Evolutionary conservation across 2,329 filamentous ascomycete species (phyloP).

Genomic region (Anthostomella pinea): DNA sequence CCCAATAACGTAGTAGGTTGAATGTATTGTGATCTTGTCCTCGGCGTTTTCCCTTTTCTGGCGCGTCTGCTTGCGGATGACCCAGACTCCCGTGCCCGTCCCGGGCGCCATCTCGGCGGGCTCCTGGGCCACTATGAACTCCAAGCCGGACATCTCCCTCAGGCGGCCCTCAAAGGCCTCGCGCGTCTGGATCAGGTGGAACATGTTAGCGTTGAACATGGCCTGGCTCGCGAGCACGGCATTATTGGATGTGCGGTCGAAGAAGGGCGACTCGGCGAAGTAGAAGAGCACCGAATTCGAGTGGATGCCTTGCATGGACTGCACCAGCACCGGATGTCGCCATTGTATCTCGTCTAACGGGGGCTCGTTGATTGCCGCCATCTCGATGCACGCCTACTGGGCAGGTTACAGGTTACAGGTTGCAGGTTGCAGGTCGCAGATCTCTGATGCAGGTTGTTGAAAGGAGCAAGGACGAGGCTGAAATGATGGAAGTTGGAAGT

Average conservation of each 20-base stretch:
- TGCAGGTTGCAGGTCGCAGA: too few relatives aligned
- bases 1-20: constrained; percentile 62
- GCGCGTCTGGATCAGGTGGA: constrained; percentile 55
- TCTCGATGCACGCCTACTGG: constrained; percentile 4
- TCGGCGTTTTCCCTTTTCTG: constrained; percentile 55
- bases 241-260: constrained; percentile 66
- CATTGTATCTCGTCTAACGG: constrained; percentile 68
- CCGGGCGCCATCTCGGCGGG: constrained; percentile 61
- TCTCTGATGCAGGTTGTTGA: not conserved
- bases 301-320: constrained; percentile 57
- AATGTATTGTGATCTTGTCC: constrained; percentile 58
- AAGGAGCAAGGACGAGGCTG: not conserved
- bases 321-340: constrained; percentile 50
- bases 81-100: constrained; percentile 63
- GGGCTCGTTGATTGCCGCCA: constrained; percentile 26
- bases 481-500: not conserved
- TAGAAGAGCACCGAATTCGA: constrained; percentile 65
- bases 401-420: not conserved
- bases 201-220: constrained; percentile 58
- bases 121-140: constrained; percentile 65
- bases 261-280: constrained; percentile 66
- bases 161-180: constrained; percentile 62
- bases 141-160: constrained; percentile 62
- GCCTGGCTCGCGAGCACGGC: constrained; percentile 61
- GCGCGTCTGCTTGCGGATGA: constrained; percentile 66